Base-by-base conservation (phyloP, 1,284 basidiomycete species). In the Cryptococcus sp. region DNA sequence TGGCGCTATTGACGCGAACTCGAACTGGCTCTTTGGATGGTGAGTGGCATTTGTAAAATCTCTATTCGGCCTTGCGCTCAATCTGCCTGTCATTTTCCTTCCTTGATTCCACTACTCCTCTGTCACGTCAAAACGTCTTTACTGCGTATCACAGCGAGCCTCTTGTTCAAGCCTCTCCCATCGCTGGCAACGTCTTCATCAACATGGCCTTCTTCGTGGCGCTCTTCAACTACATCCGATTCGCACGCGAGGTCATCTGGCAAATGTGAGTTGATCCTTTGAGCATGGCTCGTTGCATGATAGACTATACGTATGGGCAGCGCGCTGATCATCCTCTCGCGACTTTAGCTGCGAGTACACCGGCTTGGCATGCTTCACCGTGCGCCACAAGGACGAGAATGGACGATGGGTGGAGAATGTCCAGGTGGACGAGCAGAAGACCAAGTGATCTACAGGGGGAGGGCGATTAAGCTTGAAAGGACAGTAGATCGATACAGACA, bases 281-380 rank as follows among this genome's bases (percentile, higher is more conserved):
- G 22, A 23, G 7, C 27, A 41, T 15, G 23, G 44, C n/a, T 22
- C 35, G n/a, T 39, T 15, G 10, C 20, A 16, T 5, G 16, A n/a
- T 8, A 7, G 20, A 44, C 10, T 47, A 41, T 20, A 2, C 13
- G 40, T 22, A 50, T n/a, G 7, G 2, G 5, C 3, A 16, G 19
- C 23, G 7, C 46, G 63, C 47, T 51, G 42, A 54, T 48, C 49
- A 11, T 2, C 19, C 15, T 22, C 49, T 49, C 50, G n/a, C 27
- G 48, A 13, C 20, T 31, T 6, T 56, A 79, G 78, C 74, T 93
- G 90, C 55, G 85, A 92, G 64, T 88, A 88, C 78, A 83, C 93
- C 53, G 91, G 92, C 8, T 89, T 93, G 61, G 92, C 90, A 0
- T 94, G 92, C 79, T 91, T 94, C 72, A 91, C 89, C 5, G 91